Conservation (phyloP, 345 rosid genomes). For the Trapa incisa region DNA sequence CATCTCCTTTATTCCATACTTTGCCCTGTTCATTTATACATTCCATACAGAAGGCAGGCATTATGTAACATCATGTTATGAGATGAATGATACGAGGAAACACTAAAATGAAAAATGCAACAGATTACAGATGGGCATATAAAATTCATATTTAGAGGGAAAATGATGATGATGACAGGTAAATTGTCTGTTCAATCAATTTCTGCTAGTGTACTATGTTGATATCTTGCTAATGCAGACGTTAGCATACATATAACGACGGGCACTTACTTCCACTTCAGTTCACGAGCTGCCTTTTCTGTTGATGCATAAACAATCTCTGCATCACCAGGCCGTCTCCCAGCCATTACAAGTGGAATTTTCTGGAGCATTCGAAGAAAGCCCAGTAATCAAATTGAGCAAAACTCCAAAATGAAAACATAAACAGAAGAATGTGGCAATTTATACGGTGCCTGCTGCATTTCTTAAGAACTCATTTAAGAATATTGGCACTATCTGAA, state of each 20-base stretch:
- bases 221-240: not conserved
- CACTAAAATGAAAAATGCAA: not conserved
- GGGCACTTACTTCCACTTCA: constrained; percentile 80
- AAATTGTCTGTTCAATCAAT: too few species aligned
- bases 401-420: not conserved
- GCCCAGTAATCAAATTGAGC: not conserved
- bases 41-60: not conserved
- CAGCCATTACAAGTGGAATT: constrained; percentile 64
- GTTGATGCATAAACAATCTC: constrained; percentile 89
- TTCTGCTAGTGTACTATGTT: too few species aligned
- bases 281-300: constrained; percentile 52
- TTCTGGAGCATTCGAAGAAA: constrained; percentile 21
- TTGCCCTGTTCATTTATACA: constrained; percentile 41
- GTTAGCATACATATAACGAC: not conserved
- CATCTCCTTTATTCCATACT: constrained; percentile 75
- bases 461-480: not conserved
- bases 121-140: not conserved
- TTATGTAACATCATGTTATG: too few species aligned
- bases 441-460: not conserved
- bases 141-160: not conserved
- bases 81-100: not conserved
- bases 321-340: constrained; percentile 81
- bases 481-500: not conserved
- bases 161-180: not conserved
- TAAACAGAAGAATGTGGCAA: not conserved